Percentiles rank a stretch among this genome's conserved stretches.
Evolutionary conservation across 2,329 filamentous ascomycete species (phyloP).

Genomic region (Sclerotinia borealis): DNA sequence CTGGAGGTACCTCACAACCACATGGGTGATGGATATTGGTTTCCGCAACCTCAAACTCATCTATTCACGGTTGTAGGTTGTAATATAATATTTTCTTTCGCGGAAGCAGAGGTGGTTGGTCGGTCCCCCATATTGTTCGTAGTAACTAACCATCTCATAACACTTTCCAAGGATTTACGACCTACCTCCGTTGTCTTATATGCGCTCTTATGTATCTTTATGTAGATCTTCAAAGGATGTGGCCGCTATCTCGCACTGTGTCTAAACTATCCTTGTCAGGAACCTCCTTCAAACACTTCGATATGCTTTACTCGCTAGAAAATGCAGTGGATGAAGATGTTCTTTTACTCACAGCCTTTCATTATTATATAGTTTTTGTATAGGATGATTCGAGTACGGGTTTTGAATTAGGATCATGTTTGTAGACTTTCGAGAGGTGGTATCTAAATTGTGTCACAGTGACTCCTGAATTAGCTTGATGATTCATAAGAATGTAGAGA

Average conservation of each 20-base stretch:
- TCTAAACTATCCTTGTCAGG: fast-evolving
- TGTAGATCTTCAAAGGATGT: neutral
- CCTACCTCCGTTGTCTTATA: neutral
- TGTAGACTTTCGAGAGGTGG: fast-evolving
- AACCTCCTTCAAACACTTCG: too few relatives aligned
- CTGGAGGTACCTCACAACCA: too few relatives aligned
- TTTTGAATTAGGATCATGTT: neutral
- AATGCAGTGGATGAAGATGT: too few relatives aligned
- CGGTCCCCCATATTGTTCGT: too few relatives aligned
- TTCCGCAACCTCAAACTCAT: too few relatives aligned
- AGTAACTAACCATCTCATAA: neutral
- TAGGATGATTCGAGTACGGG: neutral
- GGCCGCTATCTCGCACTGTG: neutral
- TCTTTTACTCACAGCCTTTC: fast-evolving
- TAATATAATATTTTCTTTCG: too few relatives aligned
- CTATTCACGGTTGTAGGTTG: too few relatives aligned
- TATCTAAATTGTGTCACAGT: neutral
- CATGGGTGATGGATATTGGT: too few relatives aligned
- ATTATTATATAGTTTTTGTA: fast-evolving
- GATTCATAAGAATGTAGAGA: too few relatives aligned
- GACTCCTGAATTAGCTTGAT: neutral
- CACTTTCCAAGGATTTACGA: neutral
- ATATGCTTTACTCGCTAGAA: too few relatives aligned
- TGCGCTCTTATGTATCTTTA: neutral
- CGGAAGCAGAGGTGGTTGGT: too few relatives aligned